These are phyloP conservation scores for Penicillium coprophilum DNA, from an alignment of 495 filamentous ascomycete genomes.

Conservation along the genomic window DNA sequence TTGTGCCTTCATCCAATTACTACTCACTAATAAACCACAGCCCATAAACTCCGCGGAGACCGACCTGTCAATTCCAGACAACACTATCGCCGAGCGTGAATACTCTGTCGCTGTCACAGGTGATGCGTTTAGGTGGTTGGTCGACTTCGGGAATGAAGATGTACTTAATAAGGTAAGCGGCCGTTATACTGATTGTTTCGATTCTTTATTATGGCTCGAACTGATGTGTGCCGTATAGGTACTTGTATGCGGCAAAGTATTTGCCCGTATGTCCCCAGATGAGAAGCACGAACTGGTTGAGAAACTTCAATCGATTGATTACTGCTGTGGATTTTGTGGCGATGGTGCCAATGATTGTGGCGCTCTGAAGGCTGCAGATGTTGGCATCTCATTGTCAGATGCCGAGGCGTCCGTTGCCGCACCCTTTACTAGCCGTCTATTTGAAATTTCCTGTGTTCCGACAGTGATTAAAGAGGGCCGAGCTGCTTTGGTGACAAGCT, in stretches of 20 bases:
- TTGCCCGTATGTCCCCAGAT: conserved; percentile 97
- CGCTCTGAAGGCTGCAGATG: conserved; percentile 94
- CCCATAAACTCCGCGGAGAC: conserved; percentile 67
- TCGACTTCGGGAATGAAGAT: conserved; percentile 81
- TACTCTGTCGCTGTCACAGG: conserved; percentile 88
- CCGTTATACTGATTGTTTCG: background rate
- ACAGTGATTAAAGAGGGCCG: conserved; percentile 93
- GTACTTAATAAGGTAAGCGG: conserved; percentile 63
- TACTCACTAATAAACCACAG: conserved; percentile 41
- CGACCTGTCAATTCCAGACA: conserved; percentile 83
- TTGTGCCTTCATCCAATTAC: background rate
- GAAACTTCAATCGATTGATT: conserved; percentile 94
- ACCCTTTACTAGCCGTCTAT: conserved; percentile 92
- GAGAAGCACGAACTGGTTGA: conserved; percentile 98
- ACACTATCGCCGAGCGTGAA: conserved; percentile 70
- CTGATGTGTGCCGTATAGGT: conserved; percentile 50
- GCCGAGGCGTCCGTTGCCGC: conserved; percentile 97
- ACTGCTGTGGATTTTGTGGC: conserved; percentile 94
- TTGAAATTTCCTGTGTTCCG: conserved; percentile 96
- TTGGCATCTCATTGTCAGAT: conserved; percentile 97
- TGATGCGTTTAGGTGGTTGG: conserved; percentile 94
- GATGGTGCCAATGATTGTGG: conserved; percentile 99
- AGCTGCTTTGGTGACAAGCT: conserved; percentile 92
- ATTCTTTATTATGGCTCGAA: background rate
- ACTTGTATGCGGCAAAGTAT: conserved; percentile 89